phyloP scores from a whole-genome alignment of 371 early-diverging fungal species.

The Mycotypha africana region DNA sequence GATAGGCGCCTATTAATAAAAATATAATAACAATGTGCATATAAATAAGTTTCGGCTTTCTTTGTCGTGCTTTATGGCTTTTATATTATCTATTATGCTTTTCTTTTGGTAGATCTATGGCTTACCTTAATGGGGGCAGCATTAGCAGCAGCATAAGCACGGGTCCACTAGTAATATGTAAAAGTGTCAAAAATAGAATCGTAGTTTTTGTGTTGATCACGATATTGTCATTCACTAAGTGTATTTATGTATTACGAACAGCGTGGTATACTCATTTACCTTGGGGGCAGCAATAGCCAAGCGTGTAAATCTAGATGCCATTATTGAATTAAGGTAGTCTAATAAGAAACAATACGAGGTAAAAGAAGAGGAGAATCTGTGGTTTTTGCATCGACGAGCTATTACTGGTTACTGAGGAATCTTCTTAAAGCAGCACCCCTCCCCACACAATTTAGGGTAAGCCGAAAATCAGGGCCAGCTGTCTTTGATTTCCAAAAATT shows the following conservation, averaged over 20 bases:
- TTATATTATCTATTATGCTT: background rate
- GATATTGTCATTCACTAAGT: background rate
- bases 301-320: constrained; percentile 47
- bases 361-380: too few species aligned
- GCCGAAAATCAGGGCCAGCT: background rate
- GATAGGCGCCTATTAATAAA: constrained; percentile 64
- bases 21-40: background rate
- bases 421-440: constrained; percentile 1
- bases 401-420: background rate
- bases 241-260: background rate
- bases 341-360: constrained; percentile 9
- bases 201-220: background rate
- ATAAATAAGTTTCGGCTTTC: background rate
- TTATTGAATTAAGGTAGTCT: constrained; percentile 12
- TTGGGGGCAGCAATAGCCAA: constrained; percentile 41
- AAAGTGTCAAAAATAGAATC: background rate
- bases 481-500: too few species aligned
- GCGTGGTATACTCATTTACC: constrained; percentile 18
- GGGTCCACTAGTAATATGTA: constrained; percentile 37
- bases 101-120: background rate
- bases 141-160: constrained; percentile 56
- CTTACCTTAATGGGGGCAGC: constrained; percentile 44
- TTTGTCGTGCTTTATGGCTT: constrained; percentile 1
- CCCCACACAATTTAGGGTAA: constrained; percentile 4
- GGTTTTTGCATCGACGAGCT: constrained; percentile 4